Evolutionary conservation across 2,329 filamentous ascomycete genomes (phyloP), one percentile per base, ranked within the genome.

Genomic region (Ambrosiella beaveri): DNA sequence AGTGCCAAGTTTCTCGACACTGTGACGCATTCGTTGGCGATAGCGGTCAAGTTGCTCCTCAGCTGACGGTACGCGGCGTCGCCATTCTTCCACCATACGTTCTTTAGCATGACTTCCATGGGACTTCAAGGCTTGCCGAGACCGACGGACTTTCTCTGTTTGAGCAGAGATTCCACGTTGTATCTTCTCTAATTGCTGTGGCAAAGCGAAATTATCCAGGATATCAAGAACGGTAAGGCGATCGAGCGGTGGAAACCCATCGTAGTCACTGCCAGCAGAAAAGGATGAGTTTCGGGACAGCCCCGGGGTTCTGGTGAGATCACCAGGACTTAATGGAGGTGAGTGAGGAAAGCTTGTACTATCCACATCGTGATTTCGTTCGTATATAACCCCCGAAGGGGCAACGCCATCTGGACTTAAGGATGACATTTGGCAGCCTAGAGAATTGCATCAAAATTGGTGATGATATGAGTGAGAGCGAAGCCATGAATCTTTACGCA

Each of bases 21-120:
- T 88, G 54, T 79, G 77, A 63, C 84, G 85, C 88, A 97, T 93
- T 60, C 86, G 86, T 69, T 82, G 85, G 64, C 85, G 80, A 70
- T 97, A 97, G 65, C 88, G 88, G 50, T 94, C 88, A 59, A 97
- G 78, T 72, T 95, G 89, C 69, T 97, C 91, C 62, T 95, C 90
- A 15, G 90, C 85, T 2, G 87, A 84, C 1, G 89, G 89, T 8
- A 94, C 81, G 44, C 90, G 81, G 57, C 86, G 85, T 60, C 88
- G 82, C 88, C 88, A 95, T 73, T 97, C 88, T 64, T 94, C 90
- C 27, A 97, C 85, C 66, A 97, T 88, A 61, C 86, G 84, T 63
- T 94, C 85, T 66, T 84, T 87, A n/a, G 91, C 90, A 64, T 81
- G 80, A 65, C 84, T 76, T 54, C 89, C 84, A 63, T 79, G 83